phyloP scores from a whole-genome alignment of 495 filamentous ascomycete species.

The Penicillium tannophilum region DNA sequence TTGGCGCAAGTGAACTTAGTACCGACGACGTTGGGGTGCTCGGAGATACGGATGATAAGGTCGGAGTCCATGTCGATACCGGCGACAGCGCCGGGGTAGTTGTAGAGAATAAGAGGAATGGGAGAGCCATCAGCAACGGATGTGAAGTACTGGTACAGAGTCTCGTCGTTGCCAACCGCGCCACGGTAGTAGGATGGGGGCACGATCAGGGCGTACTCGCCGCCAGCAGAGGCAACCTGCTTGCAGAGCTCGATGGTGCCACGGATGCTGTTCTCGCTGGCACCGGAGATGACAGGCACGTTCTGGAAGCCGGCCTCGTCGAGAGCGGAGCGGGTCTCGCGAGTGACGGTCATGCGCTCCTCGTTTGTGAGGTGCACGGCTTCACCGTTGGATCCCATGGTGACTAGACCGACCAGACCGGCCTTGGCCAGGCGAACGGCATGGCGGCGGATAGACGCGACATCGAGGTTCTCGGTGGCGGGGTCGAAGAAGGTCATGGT shows the following conservation, averaged over 20 bases:
- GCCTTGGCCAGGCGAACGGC: constrained; percentile 78
- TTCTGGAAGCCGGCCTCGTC: constrained; percentile 77
- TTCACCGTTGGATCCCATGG: constrained; percentile 90
- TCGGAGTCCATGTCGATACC: constrained; percentile 93
- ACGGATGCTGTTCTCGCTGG: constrained; percentile 75
- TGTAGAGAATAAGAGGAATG: constrained; percentile 82
- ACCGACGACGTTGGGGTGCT: constrained; percentile 82
- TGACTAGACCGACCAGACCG: constrained; percentile 80
- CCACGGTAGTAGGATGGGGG: constrained; percentile 83
- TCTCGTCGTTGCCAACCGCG: constrained; percentile 72
- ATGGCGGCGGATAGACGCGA: constrained; percentile 75
- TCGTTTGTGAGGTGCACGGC: constrained; percentile 77
- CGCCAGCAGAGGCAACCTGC: constrained; percentile 67
- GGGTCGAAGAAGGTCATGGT: constrained; percentile 91
- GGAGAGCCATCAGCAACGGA: constrained; percentile 74
- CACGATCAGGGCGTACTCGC: constrained; percentile 76
- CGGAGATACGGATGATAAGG: constrained; percentile 75
- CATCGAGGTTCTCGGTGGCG: constrained; percentile 79
- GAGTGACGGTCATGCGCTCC: constrained; percentile 75
- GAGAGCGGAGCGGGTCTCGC: constrained; percentile 78
- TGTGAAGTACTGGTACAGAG: constrained; percentile 75
- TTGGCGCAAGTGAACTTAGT: constrained; percentile 93
- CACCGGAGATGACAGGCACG: constrained; percentile 79
- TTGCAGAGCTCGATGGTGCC: constrained; percentile 75
- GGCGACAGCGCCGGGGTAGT: constrained; percentile 89